Percentiles rank a stretch among this genome's conserved stretches.
Evolutionary conservation across 2,329 filamentous ascomycete genomes (phyloP).

Genomic region (Colletotrichum sp.): DNA sequence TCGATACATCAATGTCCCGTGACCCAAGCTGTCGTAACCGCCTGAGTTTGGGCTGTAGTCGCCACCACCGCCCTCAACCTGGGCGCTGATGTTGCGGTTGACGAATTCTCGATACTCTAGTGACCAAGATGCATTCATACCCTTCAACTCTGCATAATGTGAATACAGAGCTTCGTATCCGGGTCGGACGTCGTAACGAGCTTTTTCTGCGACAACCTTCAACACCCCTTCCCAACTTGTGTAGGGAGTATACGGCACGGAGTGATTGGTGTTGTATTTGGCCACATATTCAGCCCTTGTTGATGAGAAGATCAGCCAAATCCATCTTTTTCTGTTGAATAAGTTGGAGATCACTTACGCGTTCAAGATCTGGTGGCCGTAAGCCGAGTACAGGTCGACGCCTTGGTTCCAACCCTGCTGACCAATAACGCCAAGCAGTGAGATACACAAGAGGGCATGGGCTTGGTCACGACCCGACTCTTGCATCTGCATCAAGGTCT

Average conservation of each 20-base stretch:
- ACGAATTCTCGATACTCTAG: not conserved
- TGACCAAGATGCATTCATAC: not conserved
- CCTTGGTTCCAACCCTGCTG: not conserved
- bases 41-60: not conserved
- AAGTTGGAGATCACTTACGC: not conserved
- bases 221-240: not conserved
- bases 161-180: not conserved
- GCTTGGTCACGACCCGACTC: not conserved
- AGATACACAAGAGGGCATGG: not conserved
- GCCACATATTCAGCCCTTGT: not conserved
- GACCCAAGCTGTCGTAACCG: not conserved
- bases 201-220: not conserved
- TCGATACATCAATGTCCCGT: not conserved
- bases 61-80: not conserved
- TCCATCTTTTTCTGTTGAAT: accelerated
- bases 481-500: not conserved
- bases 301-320: not conserved
- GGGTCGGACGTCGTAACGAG: not conserved
- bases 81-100: not conserved
- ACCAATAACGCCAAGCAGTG: not conserved
- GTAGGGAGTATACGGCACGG: not conserved
- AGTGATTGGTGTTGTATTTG: not conserved
- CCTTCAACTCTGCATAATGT: not conserved
- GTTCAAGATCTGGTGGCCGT: not conserved
- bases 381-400: not conserved